Evolutionary conservation across 2,329 filamentous ascomycete genomes (phyloP).

Genomic region (Apiospora marii): DNA sequence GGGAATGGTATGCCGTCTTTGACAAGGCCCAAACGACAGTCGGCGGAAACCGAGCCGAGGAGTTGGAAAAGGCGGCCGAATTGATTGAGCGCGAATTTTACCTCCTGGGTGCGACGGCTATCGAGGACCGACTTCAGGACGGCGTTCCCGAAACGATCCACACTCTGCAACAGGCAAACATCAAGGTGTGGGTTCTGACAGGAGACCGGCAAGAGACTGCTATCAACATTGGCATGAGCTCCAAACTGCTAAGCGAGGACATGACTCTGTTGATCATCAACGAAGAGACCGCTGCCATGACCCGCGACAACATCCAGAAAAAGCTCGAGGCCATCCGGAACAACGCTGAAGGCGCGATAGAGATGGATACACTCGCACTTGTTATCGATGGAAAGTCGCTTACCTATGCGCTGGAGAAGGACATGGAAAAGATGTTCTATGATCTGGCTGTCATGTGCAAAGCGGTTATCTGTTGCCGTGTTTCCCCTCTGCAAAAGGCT

Average conservation of each 20-base stretch:
- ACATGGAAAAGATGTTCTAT: conserved; percentile 91
- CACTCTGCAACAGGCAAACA: conserved; percentile 93
- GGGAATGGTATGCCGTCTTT: conserved; percentile 86
- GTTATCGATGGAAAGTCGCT: conserved; percentile 97
- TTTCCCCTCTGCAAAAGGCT: conserved; percentile 96
- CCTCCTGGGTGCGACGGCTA: conserved; percentile 92
- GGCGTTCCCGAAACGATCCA: conserved; percentile 98
- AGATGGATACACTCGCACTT: conserved; percentile 86
- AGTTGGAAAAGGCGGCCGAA: conserved; percentile 96
- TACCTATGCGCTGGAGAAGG: conserved; percentile 90
- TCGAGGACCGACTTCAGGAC: conserved; percentile 96
- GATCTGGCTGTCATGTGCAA: conserved; percentile 96
- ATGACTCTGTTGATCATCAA: conserved; percentile 98
- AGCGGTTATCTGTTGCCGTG: conserved; percentile 97
- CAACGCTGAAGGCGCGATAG: conserved; percentile 78
- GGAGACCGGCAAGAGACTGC: conserved; percentile 98
- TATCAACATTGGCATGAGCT: conserved; percentile 99
- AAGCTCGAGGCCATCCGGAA: conserved; percentile 90
- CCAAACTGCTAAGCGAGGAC: conserved; percentile 96
- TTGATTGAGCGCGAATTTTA: conserved; percentile 93
- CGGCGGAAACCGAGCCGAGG: conserved; percentile 88
- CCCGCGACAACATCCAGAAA: conserved; percentile 88
- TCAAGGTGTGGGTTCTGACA: conserved; percentile 98
- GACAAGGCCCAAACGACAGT: conserved; percentile 91
- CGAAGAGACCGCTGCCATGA: conserved; percentile 81